These are phyloP conservation scores for Gossypium thurberi DNA, from an alignment of 345 rosid species.

Conservation along the genomic window DNA sequence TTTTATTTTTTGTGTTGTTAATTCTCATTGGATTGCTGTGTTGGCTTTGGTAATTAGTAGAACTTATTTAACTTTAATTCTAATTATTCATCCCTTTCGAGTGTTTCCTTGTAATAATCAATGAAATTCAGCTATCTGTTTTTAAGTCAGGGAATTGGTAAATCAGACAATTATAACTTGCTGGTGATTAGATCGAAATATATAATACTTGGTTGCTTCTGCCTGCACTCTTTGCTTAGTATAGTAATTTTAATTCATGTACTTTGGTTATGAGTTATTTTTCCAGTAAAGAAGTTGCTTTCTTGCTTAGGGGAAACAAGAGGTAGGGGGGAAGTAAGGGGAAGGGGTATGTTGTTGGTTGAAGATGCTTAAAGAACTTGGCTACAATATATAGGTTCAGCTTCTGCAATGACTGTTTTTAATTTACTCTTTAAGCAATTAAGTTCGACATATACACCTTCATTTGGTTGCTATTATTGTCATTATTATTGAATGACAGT, in stretches of 20 bases:
- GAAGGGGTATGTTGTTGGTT: not conserved
- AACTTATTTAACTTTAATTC: not conserved
- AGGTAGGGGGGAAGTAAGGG: not conserved
- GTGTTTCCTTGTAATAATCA: not conserved
- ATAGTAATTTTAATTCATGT: not conserved
- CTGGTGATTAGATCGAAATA: not conserved
- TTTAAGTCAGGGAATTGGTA: not conserved
- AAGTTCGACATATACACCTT: not conserved
- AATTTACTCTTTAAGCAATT: not conserved
- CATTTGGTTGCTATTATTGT: slow-evolving; percentile 10
- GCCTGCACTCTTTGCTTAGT: not conserved
- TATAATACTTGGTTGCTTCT: not conserved
- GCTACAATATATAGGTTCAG: not conserved
- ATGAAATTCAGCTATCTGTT: not conserved
- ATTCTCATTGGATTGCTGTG: not conserved
- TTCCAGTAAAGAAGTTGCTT: not conserved
- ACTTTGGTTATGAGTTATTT: not conserved
- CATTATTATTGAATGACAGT: slow-evolving; percentile 30
- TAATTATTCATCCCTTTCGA: not conserved
- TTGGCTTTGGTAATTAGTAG: not conserved
- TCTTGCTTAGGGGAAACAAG: not conserved
- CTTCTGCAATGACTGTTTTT: not conserved
- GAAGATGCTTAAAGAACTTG: not conserved
- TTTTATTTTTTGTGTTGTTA: not conserved
- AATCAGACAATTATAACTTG: not conserved